Percentiles rank a stretch among this genome's conserved stretches.
Evolutionary conservation across 257 asterid genomes (phyloP).

Genomic region (Anisodus tanguticus): DNA sequence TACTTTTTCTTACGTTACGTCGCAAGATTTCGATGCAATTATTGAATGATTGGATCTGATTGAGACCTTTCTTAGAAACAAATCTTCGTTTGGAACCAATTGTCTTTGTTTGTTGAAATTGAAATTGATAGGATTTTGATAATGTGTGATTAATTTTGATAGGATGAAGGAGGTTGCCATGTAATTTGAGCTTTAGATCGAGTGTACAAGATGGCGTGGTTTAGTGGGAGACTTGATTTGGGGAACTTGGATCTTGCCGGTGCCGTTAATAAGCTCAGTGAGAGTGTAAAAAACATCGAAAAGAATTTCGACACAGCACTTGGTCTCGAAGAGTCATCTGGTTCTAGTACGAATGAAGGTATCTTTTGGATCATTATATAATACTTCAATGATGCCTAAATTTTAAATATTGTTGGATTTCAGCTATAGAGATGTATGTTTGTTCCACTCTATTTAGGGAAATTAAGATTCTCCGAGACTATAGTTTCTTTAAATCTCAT

Average conservation of each 20-base stretch:
- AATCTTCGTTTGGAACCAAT: neutral
- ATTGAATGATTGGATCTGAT: slow-evolving; percentile 15
- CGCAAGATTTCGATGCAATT: neutral
- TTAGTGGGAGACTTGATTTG: slow-evolving; percentile 74
- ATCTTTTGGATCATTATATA: slow-evolving; percentile 13
- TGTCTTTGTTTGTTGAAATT: neutral
- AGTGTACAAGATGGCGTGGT: slow-evolving; percentile 75
- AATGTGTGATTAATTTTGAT: slow-evolving; percentile 21
- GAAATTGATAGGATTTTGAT: slow-evolving; percentile 10
- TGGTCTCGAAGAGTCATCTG: slow-evolving; percentile 87
- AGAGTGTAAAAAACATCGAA: slow-evolving; percentile 94
- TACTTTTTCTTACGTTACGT: neutral
- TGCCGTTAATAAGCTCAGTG: slow-evolving; percentile 93
- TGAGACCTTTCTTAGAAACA: neutral
- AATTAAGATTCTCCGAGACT: neutral
- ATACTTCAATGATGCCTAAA: neutral
- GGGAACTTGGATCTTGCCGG: slow-evolving; percentile 92
- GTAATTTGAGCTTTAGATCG: slow-evolving; percentile 26
- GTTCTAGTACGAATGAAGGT: slow-evolving; percentile 69
- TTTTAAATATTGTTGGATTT: neutral
- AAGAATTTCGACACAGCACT: slow-evolving; percentile 96
- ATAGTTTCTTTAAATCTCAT: neutral
- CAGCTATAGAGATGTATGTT: neutral
- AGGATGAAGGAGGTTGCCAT: slow-evolving; percentile 40
- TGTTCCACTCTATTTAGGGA: neutral